phyloP scores from a whole-genome alignment of 2,329 filamentous ascomycete species.

The Aspergillus ochraceus region DNA sequence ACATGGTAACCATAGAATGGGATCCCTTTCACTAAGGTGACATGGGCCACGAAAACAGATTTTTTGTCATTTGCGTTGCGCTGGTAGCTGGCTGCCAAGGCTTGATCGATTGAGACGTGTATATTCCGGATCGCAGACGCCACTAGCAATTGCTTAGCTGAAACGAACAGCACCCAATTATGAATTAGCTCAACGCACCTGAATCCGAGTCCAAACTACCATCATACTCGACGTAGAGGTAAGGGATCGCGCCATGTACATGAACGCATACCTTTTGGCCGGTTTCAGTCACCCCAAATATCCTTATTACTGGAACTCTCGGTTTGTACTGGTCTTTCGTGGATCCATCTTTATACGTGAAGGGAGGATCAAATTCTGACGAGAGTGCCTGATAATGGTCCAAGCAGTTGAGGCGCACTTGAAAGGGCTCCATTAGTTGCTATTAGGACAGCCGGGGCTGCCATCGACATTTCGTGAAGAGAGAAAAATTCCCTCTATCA shows the following conservation, averaged over 20 bases:
- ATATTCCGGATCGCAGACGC: constrained; percentile 73
- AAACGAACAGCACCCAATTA: neutral
- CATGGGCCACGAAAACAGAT: constrained; percentile 78
- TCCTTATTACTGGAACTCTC: constrained; percentile 79
- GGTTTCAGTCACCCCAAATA: constrained; percentile 90
- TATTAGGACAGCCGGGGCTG: constrained; percentile 19
- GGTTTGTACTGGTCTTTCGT: constrained; percentile 64
- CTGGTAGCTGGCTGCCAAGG: constrained; percentile 80
- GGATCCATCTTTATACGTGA: constrained; percentile 64
- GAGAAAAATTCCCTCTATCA: constrained; percentile 6
- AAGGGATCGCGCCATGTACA: constrained; percentile 92
- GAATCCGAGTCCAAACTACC: constrained; percentile 66
- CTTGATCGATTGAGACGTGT: constrained; percentile 87
- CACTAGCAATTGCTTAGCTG: constrained; percentile 51
- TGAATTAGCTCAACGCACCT: constrained; percentile 53
- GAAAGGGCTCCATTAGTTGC: constrained; percentile 69
- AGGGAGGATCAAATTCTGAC: constrained; percentile 75
- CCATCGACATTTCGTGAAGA: constrained; percentile 26
- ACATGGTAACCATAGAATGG: constrained; percentile 97
- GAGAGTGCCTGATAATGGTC: constrained; percentile 87
- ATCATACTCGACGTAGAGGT: constrained; percentile 86
- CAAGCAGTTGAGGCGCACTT: constrained; percentile 90
- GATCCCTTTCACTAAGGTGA: constrained; percentile 86
- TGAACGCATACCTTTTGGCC: constrained; percentile 96
- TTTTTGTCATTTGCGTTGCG: constrained; percentile 70